A percentile compares a stretch with the other conserved stretches of the same genome.
phyloP scores from a whole-genome alignment of 2,329 filamentous ascomycete genomes.

The Colletotrichum sp. region DNA sequence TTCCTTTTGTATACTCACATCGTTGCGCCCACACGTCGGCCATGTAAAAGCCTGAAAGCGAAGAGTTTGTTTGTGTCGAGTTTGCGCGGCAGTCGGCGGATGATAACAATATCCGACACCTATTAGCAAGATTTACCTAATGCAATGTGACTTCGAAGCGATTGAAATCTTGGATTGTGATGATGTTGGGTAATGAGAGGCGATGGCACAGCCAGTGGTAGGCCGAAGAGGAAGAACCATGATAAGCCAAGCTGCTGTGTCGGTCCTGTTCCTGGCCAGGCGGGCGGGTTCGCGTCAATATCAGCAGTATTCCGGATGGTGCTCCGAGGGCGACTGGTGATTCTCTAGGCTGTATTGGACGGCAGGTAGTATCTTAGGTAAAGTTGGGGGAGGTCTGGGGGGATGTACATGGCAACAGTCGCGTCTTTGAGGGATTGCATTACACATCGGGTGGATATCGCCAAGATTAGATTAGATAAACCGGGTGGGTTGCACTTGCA shows the following conservation, averaged over 20 bases:
- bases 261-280: neutral
- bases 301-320: neutral
- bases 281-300: neutral
- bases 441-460: slow-evolving; percentile 5
- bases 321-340: neutral
- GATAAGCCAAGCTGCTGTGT: neutral
- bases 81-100: neutral
- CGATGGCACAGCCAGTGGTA: neutral
- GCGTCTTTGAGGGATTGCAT: neutral
- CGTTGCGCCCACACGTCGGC: neutral
- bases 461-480: slow-evolving; percentile 20
- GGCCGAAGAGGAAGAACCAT: neutral
- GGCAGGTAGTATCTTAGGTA: neutral
- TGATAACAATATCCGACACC: neutral
- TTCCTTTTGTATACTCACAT: slow-evolving; percentile 4
- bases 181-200: neutral
- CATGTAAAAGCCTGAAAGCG: neutral
- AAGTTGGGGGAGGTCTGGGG: neutral
- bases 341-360: neutral
- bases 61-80: neutral
- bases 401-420: neutral
- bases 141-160: neutral
- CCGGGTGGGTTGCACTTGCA: neutral
- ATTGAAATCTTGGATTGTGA: neutral
- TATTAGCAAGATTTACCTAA: slow-evolving; percentile 18